These are phyloP conservation scores for Crithidia acanthocephali DNA, from an alignment of 208 protist species.

Conservation along the genomic window DNA sequence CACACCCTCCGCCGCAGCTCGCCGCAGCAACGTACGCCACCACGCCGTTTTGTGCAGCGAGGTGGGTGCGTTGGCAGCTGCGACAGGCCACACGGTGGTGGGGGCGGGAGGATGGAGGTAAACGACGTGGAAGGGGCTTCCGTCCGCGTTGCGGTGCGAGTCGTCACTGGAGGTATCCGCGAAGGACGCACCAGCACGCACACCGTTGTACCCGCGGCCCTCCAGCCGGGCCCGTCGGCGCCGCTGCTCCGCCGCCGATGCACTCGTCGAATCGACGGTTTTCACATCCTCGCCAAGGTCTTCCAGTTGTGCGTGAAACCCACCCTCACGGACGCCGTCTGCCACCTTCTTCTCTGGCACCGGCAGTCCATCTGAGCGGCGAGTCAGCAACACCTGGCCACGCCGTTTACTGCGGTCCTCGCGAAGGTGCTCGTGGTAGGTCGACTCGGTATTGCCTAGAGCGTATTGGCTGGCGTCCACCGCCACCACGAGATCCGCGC, in stretches of 20 bases:
- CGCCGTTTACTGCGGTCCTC: slow-evolving; percentile 34
- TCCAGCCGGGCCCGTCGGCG: slow-evolving; percentile 32
- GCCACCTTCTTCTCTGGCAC: neutral
- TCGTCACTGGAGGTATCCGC: neutral
- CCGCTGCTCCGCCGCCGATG: slow-evolving; percentile 29
- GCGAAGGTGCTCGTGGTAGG: slow-evolving; percentile 59
- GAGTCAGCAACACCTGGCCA: slow-evolving; percentile 19
- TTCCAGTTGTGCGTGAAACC: neutral
- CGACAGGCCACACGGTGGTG: slow-evolving; percentile 18
- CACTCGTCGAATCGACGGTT: slow-evolving; percentile 3
- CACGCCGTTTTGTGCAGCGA: slow-evolving; percentile 26
- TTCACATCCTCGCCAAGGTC: neutral
- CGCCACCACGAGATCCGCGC: slow-evolving; percentile 51
- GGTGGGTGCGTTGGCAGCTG: neutral
- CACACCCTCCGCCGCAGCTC: slow-evolving; percentile 13
- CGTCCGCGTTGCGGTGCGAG: neutral
- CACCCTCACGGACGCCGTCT: neutral
- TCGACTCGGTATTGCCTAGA: slow-evolving; percentile 67
- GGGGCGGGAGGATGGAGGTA: slow-evolving; percentile 29
- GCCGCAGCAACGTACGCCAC: slow-evolving; percentile 19
- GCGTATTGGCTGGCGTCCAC: slow-evolving; percentile 43
- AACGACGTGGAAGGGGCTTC: slow-evolving; percentile 26
- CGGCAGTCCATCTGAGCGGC: slow-evolving; percentile 33
- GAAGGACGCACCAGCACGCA: neutral
- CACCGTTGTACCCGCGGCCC: slow-evolving; percentile 28